Evolutionary conservation across 2,329 filamentous ascomycete genomes (phyloP).

Genomic region (Dryadomyces quercus-mongolicae): DNA sequence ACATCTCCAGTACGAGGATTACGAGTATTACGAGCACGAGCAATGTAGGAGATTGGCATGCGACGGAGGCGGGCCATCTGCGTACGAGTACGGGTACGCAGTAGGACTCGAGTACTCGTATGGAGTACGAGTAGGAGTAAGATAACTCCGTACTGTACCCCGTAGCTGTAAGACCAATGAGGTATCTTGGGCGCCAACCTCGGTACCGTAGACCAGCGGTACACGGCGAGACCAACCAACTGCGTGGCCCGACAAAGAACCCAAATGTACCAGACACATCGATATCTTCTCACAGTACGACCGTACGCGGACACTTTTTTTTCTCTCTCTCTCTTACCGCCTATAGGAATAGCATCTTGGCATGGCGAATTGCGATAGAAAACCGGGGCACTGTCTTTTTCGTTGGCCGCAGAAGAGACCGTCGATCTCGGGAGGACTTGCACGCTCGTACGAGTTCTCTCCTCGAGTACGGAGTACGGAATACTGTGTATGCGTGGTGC

Average conservation of each 20-base stretch:
- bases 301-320: not conserved
- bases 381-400: not conserved
- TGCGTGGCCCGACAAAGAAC: no score
- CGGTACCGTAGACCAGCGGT: no score
- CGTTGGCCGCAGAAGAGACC: not conserved
- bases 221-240: no score
- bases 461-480: no score
- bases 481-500: not conserved
- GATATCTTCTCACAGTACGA: no score
- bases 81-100: not conserved
- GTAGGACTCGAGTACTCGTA: not conserved
- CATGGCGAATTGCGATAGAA: not conserved
- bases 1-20: not conserved
- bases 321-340: no score
- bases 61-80: no score
- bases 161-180: not conserved
- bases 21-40: not conserved
- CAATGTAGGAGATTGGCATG: not conserved
- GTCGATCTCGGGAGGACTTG: not conserved
- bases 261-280: not conserved
- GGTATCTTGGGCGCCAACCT: no score
- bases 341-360: not conserved
- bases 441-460: not conserved
- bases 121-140: not conserved
- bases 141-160: not conserved